Percentiles rank a stretch among this genome's conserved stretches.
phyloP scores from a whole-genome alignment of 352 stramenopile genomes.

The Globisporangium takayamanum region DNA sequence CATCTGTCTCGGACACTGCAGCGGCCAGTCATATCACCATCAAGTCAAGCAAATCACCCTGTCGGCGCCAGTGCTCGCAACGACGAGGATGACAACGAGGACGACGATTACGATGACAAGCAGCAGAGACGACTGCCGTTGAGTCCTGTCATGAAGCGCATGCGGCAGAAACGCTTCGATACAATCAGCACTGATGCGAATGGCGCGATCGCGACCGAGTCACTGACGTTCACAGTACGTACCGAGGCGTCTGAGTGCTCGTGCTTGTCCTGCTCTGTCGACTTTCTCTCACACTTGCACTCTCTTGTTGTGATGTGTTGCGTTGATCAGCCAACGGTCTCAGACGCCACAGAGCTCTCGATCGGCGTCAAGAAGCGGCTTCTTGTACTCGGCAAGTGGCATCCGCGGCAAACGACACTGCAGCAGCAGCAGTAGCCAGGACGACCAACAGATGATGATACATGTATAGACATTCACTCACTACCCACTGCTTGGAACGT shows the following conservation, averaged over 20 bases:
- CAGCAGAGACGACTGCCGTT: conserved; percentile 18
- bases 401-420: conserved; percentile 1
- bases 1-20: not conserved
- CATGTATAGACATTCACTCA: not conserved
- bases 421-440: not conserved
- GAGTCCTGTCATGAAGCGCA: conserved; percentile 53
- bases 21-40: too few relatives aligned
- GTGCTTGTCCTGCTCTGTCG: not conserved
- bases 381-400: conserved; percentile 43
- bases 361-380: conserved; percentile 58
- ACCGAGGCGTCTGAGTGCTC: not conserved
- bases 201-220: not conserved
- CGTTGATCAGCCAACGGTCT: conserved; percentile 15
- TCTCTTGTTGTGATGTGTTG: not conserved
- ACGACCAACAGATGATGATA: not conserved
- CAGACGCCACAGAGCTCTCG: conserved; percentile 41
- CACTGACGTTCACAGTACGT: conserved; percentile 9
- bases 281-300: not conserved
- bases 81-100: conserved; percentile 14
- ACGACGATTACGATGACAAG: conserved; percentile 12
- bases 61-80: too few relatives aligned
- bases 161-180: conserved; percentile 18
- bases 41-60: too few relatives aligned
- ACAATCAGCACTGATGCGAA: too few relatives aligned
- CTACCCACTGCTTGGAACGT: not conserved